phyloP scores from a whole-genome alignment of 768 basidiomycete species.

The Leccinum subgranulosum region DNA sequence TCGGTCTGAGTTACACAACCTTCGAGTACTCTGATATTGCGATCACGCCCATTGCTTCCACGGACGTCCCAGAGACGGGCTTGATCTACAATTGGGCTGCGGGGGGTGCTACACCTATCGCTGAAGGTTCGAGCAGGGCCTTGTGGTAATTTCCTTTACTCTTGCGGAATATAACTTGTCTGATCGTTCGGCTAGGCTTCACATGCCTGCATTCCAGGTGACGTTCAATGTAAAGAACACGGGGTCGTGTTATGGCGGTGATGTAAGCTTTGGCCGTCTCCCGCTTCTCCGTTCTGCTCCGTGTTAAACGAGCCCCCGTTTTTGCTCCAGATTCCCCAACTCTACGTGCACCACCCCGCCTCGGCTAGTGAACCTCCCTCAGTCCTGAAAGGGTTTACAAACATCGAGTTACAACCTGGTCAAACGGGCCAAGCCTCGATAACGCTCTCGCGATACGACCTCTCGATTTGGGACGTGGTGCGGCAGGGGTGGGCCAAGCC shows the following conservation, averaged over 20 bases:
- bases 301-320: neutral
- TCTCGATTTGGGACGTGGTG: conserved; percentile 73
- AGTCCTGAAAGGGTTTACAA: conserved; percentile 66
- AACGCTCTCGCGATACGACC: conserved; percentile 62
- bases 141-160: conserved; percentile 44
- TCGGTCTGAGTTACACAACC: conserved; percentile 80
- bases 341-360: conserved; percentile 68
- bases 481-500: conserved; percentile 77
- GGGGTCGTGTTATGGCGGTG: conserved; percentile 57
- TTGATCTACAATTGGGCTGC: conserved; percentile 54
- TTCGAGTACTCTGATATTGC: conserved; percentile 68
- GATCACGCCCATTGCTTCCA: conserved; percentile 39
- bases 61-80: conserved; percentile 28
- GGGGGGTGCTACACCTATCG: conserved; percentile 52
- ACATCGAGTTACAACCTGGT: conserved; percentile 49
- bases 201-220: conserved; percentile 60
- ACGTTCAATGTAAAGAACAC: conserved; percentile 66
- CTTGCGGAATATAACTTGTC: neutral
- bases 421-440: conserved; percentile 48
- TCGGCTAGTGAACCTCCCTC: conserved; percentile 69
- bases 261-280: conserved; percentile 39
- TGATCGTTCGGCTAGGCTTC: conserved; percentile 43
- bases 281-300: neutral
- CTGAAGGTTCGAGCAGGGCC: conserved; percentile 57
- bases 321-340: conserved; percentile 58